Percentiles rank a stretch among this genome's conserved stretches.
Conservation (phyloP, 768 basidiomycete genomes). For the Porphyrellus cyaneotinctus region DNA sequence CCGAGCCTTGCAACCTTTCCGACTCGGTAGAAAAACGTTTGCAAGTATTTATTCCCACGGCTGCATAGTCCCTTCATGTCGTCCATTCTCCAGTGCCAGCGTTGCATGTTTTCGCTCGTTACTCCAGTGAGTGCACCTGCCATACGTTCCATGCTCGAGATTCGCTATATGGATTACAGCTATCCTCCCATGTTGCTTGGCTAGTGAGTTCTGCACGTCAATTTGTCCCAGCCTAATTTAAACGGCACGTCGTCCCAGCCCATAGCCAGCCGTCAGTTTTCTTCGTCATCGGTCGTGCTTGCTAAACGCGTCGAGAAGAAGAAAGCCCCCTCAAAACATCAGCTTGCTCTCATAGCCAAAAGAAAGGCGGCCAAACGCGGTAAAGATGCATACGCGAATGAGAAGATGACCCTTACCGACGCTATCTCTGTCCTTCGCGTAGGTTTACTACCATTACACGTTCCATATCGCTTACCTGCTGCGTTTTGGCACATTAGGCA, state of each 20-base stretch:
- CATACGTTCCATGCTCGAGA: no score
- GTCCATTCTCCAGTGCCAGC: slow-evolving; percentile 24
- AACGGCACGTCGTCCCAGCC: not conserved
- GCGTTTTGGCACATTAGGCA: slow-evolving; percentile 45
- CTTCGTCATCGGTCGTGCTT: slow-evolving; percentile 43
- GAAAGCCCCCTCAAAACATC: slow-evolving; percentile 65
- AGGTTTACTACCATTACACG: slow-evolving; percentile 24
- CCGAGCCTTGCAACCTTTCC: not conserved
- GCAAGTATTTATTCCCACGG: slow-evolving; percentile 23
- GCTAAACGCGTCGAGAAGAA: slow-evolving; percentile 50
- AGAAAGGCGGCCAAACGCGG: slow-evolving; percentile 52
- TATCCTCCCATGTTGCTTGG: slow-evolving; percentile 36
- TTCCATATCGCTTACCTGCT: slow-evolving; percentile 5
- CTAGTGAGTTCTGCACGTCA: slow-evolving; percentile 1
- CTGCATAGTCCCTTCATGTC: slow-evolving; percentile 18
- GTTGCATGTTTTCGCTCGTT: slow-evolving; percentile 17
- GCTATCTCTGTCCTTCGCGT: slow-evolving; percentile 73
- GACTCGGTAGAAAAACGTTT: not conserved
- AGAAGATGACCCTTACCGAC: slow-evolving; percentile 62
- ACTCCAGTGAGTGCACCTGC: slow-evolving; percentile 14
- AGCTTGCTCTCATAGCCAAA: slow-evolving; percentile 59
- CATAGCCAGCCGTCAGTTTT: slow-evolving; percentile 38
- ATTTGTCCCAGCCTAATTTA: not conserved
- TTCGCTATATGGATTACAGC: slow-evolving; percentile 29
- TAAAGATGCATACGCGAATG: slow-evolving; percentile 55